phyloP scores from a whole-genome alignment of 768 basidiomycete species.

The Phaeolepiota aurea region DNA sequence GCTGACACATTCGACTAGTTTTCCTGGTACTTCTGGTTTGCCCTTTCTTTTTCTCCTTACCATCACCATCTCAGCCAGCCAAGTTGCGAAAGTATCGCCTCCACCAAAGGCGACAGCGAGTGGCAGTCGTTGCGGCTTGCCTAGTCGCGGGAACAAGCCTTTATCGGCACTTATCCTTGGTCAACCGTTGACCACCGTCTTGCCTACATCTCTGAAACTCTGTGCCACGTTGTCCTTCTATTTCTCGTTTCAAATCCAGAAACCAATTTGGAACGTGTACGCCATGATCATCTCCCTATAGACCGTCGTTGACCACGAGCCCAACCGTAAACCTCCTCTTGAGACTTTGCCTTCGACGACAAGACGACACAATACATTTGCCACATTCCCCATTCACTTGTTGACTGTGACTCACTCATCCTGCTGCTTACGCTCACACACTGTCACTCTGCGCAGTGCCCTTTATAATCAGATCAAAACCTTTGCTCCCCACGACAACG shows the following conservation, averaged over 20 bases:
- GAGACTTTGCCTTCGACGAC: conserved; percentile 8
- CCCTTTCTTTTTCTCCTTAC: conserved; percentile 14
- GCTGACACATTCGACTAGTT: conserved; percentile 1
- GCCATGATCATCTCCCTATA: conserved; percentile 37
- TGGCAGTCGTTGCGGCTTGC: conserved; percentile 12
- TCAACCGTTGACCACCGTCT: conserved; percentile 4
- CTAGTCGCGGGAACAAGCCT: conserved; percentile 8
- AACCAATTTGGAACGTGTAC: conserved; percentile 26
- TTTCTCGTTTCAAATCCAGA: conserved; percentile 13
- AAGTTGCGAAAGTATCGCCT: conserved; percentile 9
- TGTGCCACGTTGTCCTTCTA: conserved; percentile 2
- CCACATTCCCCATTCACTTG: conserved; percentile 16
- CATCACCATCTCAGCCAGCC: conserved; percentile 14
- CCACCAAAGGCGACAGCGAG: conserved; percentile 18
- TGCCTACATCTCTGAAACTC: conserved; percentile 4
- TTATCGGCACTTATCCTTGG: conserved; percentile 1
- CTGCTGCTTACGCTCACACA: conserved; percentile 1
- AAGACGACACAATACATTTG: conserved; percentile 13
- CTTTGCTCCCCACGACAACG: conserved; percentile 7
- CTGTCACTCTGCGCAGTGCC: conserved; percentile 14
- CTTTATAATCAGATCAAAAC: conserved; percentile 12
- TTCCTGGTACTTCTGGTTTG: neutral
- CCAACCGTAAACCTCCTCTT: conserved; percentile 11
- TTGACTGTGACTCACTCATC: conserved; percentile 6
- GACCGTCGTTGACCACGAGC: conserved; percentile 17